Evolutionary conservation across 495 filamentous ascomycete species (phyloP), one percentile per base, ranked within the genome.

Genomic region (Penicillium manginii): DNA sequence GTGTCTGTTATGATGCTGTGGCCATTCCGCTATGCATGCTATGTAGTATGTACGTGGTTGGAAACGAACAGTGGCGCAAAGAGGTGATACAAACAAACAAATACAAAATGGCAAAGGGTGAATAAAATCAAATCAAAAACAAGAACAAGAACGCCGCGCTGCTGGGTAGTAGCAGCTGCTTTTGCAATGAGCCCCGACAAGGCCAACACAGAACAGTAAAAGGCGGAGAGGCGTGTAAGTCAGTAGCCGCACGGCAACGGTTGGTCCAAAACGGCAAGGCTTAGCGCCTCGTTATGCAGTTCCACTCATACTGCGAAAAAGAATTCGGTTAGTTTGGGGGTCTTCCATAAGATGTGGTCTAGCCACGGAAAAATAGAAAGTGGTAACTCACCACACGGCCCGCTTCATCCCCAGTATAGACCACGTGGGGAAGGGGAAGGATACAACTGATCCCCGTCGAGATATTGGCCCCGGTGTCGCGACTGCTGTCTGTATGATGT

Each of bases 341-440:
- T 10, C 19, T 42, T 8, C 11, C 7, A 42, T 14, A 11, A 12
- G 9, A 15, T 7, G 18, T 29, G 26, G 26, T 29, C 26, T 29
- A 32, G 43, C 23, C 22, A 50, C 12, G 19, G 4, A 12, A 55
- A 17, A 14, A 46, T 3, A 21, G 23, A 47, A 22, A 12, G n/a
- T 29, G n/a, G 50, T 40, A 46, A 81, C 85, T 76, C 60, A 88
- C 85, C 68, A 97, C 93, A 76, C 88, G 76, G 43, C 93, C 93
- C 42, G 88, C 86, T 57, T 96, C 93, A 76, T 97, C 93, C 8
- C 94, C 93, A 0, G 93, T 96, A 74, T 97, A 97, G 12, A 98
- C 89, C 54, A 88, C 82, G 59, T 87, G 84, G 60, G 89, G 83
- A 80, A 92, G 88, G 12, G 94, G 91, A 48, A 91, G 78, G 52